Conservation (phyloP, 345 rosid species). For the Zanthoxylum bungeanum region DNA sequence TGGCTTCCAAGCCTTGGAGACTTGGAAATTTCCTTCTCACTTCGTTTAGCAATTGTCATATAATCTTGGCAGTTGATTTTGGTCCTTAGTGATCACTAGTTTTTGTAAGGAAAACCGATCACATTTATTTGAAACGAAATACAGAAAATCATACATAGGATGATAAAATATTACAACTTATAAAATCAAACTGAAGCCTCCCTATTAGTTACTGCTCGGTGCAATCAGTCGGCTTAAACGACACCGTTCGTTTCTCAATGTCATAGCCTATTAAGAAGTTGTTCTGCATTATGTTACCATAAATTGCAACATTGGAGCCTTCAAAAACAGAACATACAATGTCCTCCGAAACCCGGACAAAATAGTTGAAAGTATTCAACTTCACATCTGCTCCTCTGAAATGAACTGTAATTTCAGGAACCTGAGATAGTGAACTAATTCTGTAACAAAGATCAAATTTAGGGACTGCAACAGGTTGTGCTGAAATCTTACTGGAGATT, state of each 20-base stretch:
- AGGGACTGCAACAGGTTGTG: slow-evolving; percentile 24
- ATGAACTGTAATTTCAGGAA: slow-evolving; percentile 37
- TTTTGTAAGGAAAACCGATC: too few species aligned
- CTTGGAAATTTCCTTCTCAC: too few species aligned
- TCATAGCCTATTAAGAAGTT: slow-evolving; percentile 60
- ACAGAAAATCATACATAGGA: not conserved
- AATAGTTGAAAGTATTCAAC: slow-evolving; percentile 25
- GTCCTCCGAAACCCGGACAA: slow-evolving; percentile 19
- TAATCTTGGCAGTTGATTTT: too few species aligned
- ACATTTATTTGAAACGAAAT: too few species aligned
- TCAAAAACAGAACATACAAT: slow-evolving; percentile 36
- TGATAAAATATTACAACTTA: not conserved
- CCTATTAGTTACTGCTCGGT: slow-evolving; percentile 3
- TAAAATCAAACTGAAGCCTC: not conserved
- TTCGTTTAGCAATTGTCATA: too few species aligned
- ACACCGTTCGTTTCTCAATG: slow-evolving; percentile 19
- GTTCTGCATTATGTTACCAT: slow-evolving; percentile 44
- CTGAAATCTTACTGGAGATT: slow-evolving; percentile 11
- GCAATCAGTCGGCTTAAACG: slow-evolving; percentile 50
- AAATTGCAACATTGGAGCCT: slow-evolving; percentile 16
- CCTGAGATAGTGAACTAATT: not conserved
- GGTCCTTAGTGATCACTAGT: too few species aligned
- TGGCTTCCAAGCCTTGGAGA: too few species aligned
- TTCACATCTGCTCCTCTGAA: slow-evolving; percentile 43
- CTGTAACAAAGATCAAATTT: slow-evolving; percentile 37